Evolutionary conservation across 148 eudicot genomes (phyloP).

Genomic region (Nepenthes mirabilis): DNA sequence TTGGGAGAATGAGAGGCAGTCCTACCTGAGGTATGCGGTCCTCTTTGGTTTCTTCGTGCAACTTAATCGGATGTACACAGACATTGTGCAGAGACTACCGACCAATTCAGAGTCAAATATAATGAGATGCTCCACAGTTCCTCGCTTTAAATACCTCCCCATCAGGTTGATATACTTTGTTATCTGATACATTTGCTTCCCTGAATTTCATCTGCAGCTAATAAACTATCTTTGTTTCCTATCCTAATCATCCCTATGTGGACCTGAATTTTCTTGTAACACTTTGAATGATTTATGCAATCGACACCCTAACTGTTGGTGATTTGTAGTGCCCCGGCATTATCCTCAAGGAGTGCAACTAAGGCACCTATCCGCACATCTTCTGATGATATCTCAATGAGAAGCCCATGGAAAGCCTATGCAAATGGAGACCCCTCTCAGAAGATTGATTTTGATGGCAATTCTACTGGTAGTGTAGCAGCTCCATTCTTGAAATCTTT

Average conservation of each 20-base stretch:
- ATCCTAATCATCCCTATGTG: too few relatives aligned
- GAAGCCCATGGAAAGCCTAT: slow-evolving; percentile 55
- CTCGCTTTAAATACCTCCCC: slow-evolving; percentile 95
- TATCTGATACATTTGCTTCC: background rate
- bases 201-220: background rate
- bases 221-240: background rate
- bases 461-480: slow-evolving; percentile 72
- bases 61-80: slow-evolving; percentile 63
- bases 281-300: too few relatives aligned
- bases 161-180: slow-evolving; percentile 52
- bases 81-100: slow-evolving; percentile 68
- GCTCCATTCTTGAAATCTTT: slow-evolving; percentile 85
- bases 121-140: slow-evolving; percentile 83
- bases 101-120: slow-evolving; percentile 81
- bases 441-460: slow-evolving; percentile 58
- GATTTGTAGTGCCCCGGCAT: slow-evolving; percentile 72
- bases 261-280: too few relatives aligned
- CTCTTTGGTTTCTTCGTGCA: slow-evolving; percentile 97
- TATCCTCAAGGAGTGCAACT: slow-evolving; percentile 57
- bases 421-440: slow-evolving; percentile 58
- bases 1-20: slow-evolving; percentile 97
- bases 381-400: slow-evolving; percentile 48
- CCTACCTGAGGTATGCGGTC: slow-evolving; percentile 86
- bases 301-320: background rate
- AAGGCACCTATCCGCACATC: slow-evolving; percentile 53